Base-by-base conservation (phyloP, 495 filamentous ascomycete species). In the Halenospora varia region DNA sequence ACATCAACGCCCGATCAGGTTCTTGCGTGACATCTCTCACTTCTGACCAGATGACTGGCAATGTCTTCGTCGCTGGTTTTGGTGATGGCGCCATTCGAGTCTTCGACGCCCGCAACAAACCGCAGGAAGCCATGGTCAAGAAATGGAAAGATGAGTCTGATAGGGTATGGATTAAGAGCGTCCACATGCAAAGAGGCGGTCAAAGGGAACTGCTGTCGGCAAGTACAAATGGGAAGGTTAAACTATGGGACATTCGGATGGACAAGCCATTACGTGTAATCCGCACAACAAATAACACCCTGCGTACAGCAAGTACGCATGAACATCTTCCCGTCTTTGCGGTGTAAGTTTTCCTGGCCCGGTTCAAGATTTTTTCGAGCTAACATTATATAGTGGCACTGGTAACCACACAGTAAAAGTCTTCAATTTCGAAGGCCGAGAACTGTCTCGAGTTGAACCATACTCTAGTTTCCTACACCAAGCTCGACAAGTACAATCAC, bases 241-340 rank as follows among this genome's bases (percentile, higher is more conserved):
- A 90, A 66, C 79, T 99, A 6, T 99, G 94, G 94, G 94, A 99
- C 75, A 90, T 99, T 48, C 82, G 93, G 41, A 87, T 88, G 82
- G 85, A 92, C 53, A 70, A 79, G 59, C 83, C 88, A 3, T 76
- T 96, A 23, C 81, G 83, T 52, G 84, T 84, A 8, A 88, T 95
- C 57, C 73, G 79, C 55, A 84, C 88, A 1, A 92, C 88, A n/a
- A 86, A 77, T 48, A 85, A 90, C 60, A 88, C 87, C 13, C 76
- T 96, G 61, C 78, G 90, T 60, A 93, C 89, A 18, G 79, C 96
- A 58, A 92, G 89, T 67, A 90, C 94, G 22, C 94, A 99, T 72
- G 94, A 99, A 70, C 95, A 97, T 73, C 84, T 96, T 46, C 94
- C 94, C 25, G 92, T 99, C 6, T 96, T 97, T 77, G 90, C 90